phyloP scores from a whole-genome alignment of 2,329 filamentous ascomycete species.

The Tolypocladium tropicale region DNA sequence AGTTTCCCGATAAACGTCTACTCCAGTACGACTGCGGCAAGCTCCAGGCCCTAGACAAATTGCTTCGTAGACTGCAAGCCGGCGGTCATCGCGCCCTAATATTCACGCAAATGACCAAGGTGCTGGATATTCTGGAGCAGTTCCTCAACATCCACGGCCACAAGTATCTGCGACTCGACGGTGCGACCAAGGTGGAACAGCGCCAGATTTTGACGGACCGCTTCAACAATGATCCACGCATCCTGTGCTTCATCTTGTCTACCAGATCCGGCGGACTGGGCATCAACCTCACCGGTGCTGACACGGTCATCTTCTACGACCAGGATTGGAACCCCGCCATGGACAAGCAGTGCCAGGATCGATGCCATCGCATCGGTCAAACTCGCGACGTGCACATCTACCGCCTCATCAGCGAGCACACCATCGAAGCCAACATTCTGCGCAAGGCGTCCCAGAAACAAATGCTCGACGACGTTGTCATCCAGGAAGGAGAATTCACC shows the following conservation, averaged over 20 bases:
- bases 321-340: constrained; percentile 99
- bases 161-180: constrained; percentile 91
- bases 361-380: constrained; percentile 93
- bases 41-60: constrained; percentile 75
- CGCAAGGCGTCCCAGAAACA: constrained; percentile 96
- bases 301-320: constrained; percentile 98
- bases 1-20: constrained; percentile 93
- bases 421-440: constrained; percentile 95
- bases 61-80: constrained; percentile 77
- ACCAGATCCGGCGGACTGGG: constrained; percentile 89
- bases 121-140: constrained; percentile 91
- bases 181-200: constrained; percentile 92
- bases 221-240: constrained; percentile 90
- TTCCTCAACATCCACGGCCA: constrained; percentile 97
- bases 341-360: constrained; percentile 98
- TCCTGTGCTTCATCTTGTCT: constrained; percentile 90
- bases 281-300: constrained; percentile 92
- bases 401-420: constrained; percentile 83
- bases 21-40: constrained; percentile 97
- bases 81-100: constrained; percentile 91
- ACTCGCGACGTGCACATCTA: constrained; percentile 98
- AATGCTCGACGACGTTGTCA: constrained; percentile 95
- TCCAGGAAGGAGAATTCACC: constrained; percentile 95
- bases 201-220: constrained; percentile 90
- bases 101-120: constrained; percentile 99